Conservation (phyloP, 768 basidiomycete species). For the Suillus hirtellus region DNA sequence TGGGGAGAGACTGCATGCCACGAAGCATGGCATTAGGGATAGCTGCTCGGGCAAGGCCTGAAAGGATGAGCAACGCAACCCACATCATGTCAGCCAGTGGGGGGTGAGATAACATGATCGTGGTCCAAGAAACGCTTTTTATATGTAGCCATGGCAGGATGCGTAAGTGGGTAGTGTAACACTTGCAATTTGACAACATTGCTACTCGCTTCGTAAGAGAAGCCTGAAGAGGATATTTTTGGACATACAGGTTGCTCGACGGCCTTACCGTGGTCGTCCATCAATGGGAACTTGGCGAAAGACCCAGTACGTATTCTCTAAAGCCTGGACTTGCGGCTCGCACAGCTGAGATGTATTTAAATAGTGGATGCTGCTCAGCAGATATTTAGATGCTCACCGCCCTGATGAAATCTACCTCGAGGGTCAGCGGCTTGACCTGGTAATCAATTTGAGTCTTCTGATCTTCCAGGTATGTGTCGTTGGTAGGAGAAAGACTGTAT, state of each 20-base stretch:
- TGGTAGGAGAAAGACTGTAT: background rate
- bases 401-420: background rate
- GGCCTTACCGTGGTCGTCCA: background rate
- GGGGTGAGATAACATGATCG: conserved; percentile 26
- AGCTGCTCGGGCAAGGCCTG: conserved; percentile 21
- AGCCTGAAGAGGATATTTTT: background rate
- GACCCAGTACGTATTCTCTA: background rate
- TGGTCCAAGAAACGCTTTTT: conserved; percentile 14
- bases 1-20: conserved; percentile 17
- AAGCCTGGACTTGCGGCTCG: background rate
- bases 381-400: background rate
- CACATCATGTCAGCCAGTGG: conserved; percentile 15
- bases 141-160: conserved; percentile 6
- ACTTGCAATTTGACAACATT: background rate
- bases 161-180: conserved; percentile 29
- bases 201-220: background rate
- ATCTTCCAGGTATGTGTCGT: too few relatives aligned
- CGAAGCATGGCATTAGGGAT: conserved; percentile 24
- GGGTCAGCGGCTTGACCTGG: too few relatives aligned
- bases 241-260: background rate
- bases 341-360: background rate
- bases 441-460: too few relatives aligned
- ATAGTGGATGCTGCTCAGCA: background rate
- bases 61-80: background rate
- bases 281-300: background rate